Base-by-base conservation (phyloP, 2,329 filamentous ascomycete genomes). In the Hymenoscyphus scutula region DNA sequence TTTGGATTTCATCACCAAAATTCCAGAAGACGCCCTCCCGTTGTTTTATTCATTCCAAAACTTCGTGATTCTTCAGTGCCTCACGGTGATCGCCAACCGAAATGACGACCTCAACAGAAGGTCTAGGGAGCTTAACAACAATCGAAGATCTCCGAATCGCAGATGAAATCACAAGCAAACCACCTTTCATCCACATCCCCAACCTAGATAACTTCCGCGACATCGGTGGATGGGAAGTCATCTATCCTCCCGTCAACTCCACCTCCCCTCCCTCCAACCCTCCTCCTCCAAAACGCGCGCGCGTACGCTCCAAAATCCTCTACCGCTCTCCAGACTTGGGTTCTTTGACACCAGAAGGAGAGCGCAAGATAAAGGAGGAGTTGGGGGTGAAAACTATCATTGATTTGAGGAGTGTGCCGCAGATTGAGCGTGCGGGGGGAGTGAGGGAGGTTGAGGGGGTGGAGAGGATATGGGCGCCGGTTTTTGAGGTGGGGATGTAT, bases 261-360 rank as follows among this genome's bases (percentile, higher is more conserved):
- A 29, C 27, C 27, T 29, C 27, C 11, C 13, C 13, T 13, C 15
- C 34, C 34, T 17, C 13, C 11, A 13, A 37, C 2, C 34, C 72
- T 27, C 68, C 65, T 7, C 58, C 68, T 27, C 70, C 71, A 30
- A 68, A 54, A 58, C 74, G 71, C 25, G 19, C 6, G 32, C 48
- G 72, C 62, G 74, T 89, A 63, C 81, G 82, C 29, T 77, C 77
- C 27, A 79, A 81, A 27, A 71, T 86, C 45, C 76, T 89, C 62
- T 93, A 84, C 76, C 86, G 90, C 61, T 85, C 85, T 53, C 89
- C 88, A 2, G 88, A 91, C 68, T 84, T 88, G n/a, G 83, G 81
- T 11, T 77, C 77, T 58, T 76, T 88, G 45, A 84, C 83, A 1
- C 73, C 79, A 15, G 75, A 78, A 8, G 86, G 86, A 23, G 74